Conservation (phyloP, 345 rosid species). For the Durio zibethinus region DNA sequence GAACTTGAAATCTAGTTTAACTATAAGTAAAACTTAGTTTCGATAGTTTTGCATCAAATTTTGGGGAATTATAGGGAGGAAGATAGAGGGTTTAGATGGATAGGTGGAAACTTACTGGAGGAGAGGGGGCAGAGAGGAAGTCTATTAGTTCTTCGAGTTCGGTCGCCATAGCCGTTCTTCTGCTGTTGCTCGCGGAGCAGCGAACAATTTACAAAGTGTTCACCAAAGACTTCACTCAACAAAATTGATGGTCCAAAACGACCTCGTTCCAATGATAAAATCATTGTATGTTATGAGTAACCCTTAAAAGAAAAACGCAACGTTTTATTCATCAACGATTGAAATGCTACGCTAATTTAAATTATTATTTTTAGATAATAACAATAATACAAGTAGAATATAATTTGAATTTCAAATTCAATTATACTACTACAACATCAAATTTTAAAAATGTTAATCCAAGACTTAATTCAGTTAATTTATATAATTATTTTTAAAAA, state of each 20-base stretch:
- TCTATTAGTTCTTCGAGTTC: slow-evolving; percentile 82
- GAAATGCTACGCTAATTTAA: no score
- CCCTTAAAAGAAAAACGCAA: no score
- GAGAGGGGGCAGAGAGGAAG: slow-evolving; percentile 68
- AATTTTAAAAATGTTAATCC: no score
- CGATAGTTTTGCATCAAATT: neutral
- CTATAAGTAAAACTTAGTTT: neutral
- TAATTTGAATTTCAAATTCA: no score
- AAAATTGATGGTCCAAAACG: neutral
- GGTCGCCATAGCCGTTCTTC: slow-evolving; percentile 51
- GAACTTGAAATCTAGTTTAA: neutral
- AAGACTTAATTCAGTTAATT: no score
- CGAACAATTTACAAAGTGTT: neutral
- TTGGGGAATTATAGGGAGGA: neutral
- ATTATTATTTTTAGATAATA: no score
- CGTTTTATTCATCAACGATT: no score
- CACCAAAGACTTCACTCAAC: neutral
- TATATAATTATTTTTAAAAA: no score
- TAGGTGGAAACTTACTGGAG: slow-evolving; percentile 40
- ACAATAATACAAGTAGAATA: no score
- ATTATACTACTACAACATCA: no score
- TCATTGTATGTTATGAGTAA: no score
- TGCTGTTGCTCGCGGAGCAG: neutral
- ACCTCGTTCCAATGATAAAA: neutral
- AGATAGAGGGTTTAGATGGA: slow-evolving; percentile 5